phyloP scores from a whole-genome alignment of 352 stramenopile species.

The Globisporangium megalacanthum region DNA sequence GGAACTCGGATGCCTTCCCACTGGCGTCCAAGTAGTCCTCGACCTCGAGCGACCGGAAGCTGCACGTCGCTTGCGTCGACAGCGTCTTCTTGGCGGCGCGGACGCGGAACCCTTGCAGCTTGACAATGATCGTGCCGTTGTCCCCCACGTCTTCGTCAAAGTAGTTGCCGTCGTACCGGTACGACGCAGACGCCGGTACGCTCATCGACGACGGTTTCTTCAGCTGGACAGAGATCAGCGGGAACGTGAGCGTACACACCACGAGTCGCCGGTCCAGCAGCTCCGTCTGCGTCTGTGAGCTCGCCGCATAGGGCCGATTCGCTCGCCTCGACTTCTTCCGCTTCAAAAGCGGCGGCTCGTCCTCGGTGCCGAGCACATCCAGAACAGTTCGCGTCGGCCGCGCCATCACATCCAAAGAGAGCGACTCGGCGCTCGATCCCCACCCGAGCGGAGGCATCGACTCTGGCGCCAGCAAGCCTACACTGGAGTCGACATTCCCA shows the following conservation, averaged over 20 bases:
- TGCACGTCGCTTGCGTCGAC: slow-evolving; percentile 67
- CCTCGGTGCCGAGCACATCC: neutral
- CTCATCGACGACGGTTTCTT: slow-evolving; percentile 57
- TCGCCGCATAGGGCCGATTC: slow-evolving; percentile 14
- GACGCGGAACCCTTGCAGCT: slow-evolving; percentile 77
- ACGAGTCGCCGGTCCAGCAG: slow-evolving; percentile 65
- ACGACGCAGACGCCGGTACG: slow-evolving; percentile 43
- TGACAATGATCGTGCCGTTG: slow-evolving; percentile 66
- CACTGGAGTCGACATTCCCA: slow-evolving; percentile 42
- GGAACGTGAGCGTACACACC: slow-evolving; percentile 80
- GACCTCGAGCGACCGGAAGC: slow-evolving; percentile 67
- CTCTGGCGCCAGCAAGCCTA: slow-evolving; percentile 2
- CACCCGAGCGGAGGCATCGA: neutral
- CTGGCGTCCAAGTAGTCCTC: slow-evolving; percentile 66
- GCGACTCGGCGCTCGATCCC: neutral
- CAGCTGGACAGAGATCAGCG: slow-evolving; percentile 73
- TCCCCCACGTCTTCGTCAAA: slow-evolving; percentile 54
- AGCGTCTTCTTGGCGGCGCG: slow-evolving; percentile 77
- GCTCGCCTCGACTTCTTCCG: slow-evolving; percentile 19
- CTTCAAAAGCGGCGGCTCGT: slow-evolving; percentile 10
- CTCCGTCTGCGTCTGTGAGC: slow-evolving; percentile 20
- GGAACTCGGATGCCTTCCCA: slow-evolving; percentile 58
- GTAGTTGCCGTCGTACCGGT: slow-evolving; percentile 52
- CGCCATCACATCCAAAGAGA: neutral
- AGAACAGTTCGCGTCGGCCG: slow-evolving; percentile 2